Conservation (phyloP, 2,329 filamentous ascomycete genomes). For the Ambrosiella beaveri region DNA sequence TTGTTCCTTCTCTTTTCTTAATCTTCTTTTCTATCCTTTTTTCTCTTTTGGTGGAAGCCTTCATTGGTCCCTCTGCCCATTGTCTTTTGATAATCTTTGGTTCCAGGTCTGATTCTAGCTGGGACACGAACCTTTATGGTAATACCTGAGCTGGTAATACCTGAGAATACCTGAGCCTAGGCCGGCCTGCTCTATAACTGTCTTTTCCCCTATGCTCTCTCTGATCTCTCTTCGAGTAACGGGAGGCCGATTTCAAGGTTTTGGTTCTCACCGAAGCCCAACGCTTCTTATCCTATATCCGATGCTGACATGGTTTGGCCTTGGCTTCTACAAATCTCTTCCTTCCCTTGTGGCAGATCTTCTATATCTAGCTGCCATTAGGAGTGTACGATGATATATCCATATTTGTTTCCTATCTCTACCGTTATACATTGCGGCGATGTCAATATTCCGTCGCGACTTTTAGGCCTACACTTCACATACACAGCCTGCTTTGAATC, state of each 20-base stretch:
- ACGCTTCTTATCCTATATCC: neutral
- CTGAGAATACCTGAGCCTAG: constrained; percentile 11
- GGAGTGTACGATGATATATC: constrained; percentile 7
- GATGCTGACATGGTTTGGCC: neutral
- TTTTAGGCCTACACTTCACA: neutral
- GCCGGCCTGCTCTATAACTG: neutral
- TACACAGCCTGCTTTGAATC: neutral
- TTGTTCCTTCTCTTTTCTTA: neutral
- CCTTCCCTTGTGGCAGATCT: neutral
- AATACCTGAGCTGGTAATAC: constrained; percentile 8
- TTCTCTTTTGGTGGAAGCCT: constrained; percentile 7
- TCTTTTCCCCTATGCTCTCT: constrained; percentile 2
- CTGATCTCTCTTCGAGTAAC: constrained; percentile 11
- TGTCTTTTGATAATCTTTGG: constrained; percentile 13
- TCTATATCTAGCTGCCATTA: neutral
- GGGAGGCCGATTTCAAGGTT: constrained; percentile 1
- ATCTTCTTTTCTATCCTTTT: neutral
- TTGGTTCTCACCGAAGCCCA: constrained; percentile 4
- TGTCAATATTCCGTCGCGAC: neutral
- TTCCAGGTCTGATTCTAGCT: neutral
- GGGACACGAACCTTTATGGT: constrained; percentile 1
- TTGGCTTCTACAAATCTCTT: neutral
- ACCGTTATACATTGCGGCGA: neutral
- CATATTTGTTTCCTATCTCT: neutral
- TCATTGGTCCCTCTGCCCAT: constrained; percentile 10